phyloP scores from a whole-genome alignment of 208 protist species.

The Trypanosoma boissoni region DNA sequence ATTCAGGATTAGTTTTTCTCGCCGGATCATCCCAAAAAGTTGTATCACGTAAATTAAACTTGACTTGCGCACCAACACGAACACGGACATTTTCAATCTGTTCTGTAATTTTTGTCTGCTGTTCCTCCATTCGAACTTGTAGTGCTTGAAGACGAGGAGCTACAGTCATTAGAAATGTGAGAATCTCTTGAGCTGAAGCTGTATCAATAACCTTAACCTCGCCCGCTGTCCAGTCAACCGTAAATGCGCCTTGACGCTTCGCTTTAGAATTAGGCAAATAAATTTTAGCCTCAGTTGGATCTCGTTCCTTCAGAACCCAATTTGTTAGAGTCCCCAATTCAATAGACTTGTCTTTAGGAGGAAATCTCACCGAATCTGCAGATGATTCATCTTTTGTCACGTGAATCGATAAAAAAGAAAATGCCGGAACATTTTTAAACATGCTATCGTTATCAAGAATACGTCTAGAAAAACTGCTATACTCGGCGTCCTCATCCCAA shows the following conservation, averaged over 20 bases:
- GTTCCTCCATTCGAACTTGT: constrained; percentile 85
- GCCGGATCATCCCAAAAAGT: constrained; percentile 84
- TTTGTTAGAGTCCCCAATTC: constrained; percentile 64
- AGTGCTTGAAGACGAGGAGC: constrained; percentile 86
- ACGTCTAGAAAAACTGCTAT: constrained; percentile 75
- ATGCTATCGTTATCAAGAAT: constrained; percentile 82
- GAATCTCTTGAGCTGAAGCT: constrained; percentile 79
- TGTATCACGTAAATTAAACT: constrained; percentile 79
- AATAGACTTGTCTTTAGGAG: constrained; percentile 37
- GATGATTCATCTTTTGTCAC: constrained; percentile 70
- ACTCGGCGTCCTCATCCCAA: constrained; percentile 90
- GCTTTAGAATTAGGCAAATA: constrained; percentile 30
- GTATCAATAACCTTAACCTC: constrained; percentile 87
- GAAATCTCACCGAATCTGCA: constrained; percentile 44
- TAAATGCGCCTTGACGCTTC: constrained; percentile 47
- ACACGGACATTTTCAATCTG: constrained; percentile 76
- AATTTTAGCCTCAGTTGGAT: constrained; percentile 46
- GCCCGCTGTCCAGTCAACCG: constrained; percentile 83
- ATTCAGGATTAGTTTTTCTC: constrained; percentile 47
- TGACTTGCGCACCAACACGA: constrained; percentile 64
- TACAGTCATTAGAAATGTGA: constrained; percentile 81
- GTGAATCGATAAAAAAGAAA: constrained; percentile 90
- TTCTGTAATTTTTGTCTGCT: constrained; percentile 60
- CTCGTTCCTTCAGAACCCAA: constrained; percentile 76
- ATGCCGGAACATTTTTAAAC: constrained; percentile 77